Evolutionary conservation across 78 protist species (phyloP).

Genomic region (Dictyostelium purpureum): DNA sequence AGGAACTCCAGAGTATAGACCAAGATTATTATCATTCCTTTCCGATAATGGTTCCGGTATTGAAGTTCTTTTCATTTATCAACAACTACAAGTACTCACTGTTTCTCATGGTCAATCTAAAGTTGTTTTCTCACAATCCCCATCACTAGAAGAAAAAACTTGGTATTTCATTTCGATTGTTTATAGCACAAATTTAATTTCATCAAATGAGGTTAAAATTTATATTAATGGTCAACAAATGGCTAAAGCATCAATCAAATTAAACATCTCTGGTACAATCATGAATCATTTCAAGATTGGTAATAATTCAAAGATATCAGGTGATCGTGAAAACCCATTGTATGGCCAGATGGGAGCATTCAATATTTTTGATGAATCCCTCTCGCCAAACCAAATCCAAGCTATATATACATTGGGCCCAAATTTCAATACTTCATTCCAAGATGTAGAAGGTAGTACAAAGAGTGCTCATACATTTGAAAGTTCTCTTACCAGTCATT

Average conservation of each 20-base stretch:
- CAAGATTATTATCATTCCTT: conserved; percentile 58
- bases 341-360: conserved; percentile 78
- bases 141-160: conserved; percentile 18
- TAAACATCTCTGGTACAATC: not conserved
- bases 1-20: conserved; percentile 76
- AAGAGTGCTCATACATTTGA: conserved; percentile 27
- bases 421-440: conserved; percentile 47
- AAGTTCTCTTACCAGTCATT: conserved; percentile 12
- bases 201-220: conserved; percentile 14
- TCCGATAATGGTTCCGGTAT: conserved; percentile 56
- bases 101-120: not conserved
- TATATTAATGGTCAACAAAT: conserved; percentile 48
- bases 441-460: conserved; percentile 38
- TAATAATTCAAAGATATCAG: not conserved
- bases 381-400: conserved; percentile 39
- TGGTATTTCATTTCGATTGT: conserved; percentile 62
- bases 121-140: not conserved
- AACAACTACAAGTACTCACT: conserved; percentile 22
- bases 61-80: conserved; percentile 63
- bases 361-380: conserved; percentile 69
- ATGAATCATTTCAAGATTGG: conserved; percentile 60
- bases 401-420: conserved; percentile 55
- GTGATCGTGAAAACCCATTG: conserved; percentile 33
- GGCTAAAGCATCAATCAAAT: conserved; percentile 20
- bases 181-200: conserved; percentile 9